Evolutionary conservation across 75 land plant species (phyloP).

Genomic region (Pinus tabuliformis): DNA sequence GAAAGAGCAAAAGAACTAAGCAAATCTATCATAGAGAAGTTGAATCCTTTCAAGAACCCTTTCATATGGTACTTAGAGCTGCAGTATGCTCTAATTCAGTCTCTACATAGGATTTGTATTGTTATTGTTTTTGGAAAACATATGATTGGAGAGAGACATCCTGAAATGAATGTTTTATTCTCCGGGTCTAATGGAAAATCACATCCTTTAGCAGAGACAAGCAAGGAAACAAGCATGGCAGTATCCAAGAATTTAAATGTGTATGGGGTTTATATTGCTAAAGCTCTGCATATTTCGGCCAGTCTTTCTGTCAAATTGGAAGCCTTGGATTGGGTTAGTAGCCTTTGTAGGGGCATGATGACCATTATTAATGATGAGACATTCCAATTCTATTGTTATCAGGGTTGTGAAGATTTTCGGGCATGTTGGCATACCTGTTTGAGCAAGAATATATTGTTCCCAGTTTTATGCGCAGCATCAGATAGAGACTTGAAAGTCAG

Average conservation of each 20-base stretch:
- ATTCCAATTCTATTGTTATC: not conserved
- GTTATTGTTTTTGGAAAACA: conserved; percentile 37
- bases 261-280: conserved; percentile 34
- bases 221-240: conserved; percentile 8
- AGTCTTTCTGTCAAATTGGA: conserved; percentile 62
- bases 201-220: not conserved
- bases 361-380: conserved; percentile 8
- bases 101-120: conserved; percentile 46
- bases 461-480: conserved; percentile 67
- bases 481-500: conserved; percentile 80
- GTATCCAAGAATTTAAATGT: conserved; percentile 31
- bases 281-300: conserved; percentile 50
- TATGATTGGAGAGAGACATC: conserved; percentile 7
- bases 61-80: conserved; percentile 45
- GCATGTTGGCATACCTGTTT: conserved; percentile 19
- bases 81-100: conserved; percentile 60
- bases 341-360: conserved; percentile 24
- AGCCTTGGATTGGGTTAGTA: conserved; percentile 64
- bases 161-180: not conserved
- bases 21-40: conserved; percentile 49
- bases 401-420: conserved; percentile 5
- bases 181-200: not conserved
- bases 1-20: conserved; percentile 37
- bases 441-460: conserved; percentile 30
- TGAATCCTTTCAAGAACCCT: conserved; percentile 79